These are phyloP conservation scores for Diutina catenulata DNA, from an alignment of 1,139 yeast genomes.

Conservation along the genomic window DNA sequence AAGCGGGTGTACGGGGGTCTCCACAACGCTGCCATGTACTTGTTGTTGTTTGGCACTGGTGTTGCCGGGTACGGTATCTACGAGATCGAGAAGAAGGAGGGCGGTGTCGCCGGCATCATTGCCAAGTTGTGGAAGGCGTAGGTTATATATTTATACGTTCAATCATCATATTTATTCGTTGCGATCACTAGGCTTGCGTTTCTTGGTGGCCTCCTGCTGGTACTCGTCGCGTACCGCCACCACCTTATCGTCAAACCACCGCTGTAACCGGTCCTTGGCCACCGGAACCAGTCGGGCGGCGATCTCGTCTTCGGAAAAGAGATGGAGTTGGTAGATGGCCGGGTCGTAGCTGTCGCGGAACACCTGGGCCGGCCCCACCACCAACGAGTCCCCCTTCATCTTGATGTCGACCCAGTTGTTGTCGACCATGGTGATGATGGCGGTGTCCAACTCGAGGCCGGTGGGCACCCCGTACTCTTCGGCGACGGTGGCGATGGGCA, in stretches of 20 bases:
- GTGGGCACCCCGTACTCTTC: constrained; percentile 2
- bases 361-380: background rate
- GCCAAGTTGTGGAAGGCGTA: constrained; percentile 6
- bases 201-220: background rate
- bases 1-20: constrained; percentile 54
- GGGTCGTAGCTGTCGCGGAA: background rate
- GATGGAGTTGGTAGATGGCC: background rate
- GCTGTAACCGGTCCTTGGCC: background rate
- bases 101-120: constrained; percentile 13
- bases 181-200: background rate
- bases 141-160: constrained; percentile 1
- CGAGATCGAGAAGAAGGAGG: constrained; percentile 51
- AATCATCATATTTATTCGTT: background rate
- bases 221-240: background rate
- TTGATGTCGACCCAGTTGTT: background rate
- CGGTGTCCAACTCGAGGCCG: background rate
- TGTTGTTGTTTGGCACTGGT: constrained; percentile 52
- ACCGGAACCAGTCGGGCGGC: background rate
- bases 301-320: background rate
- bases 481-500: background rate
- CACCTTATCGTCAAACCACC: background rate
- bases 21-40: constrained; percentile 51
- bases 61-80: constrained; percentile 60
- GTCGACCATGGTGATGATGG: constrained; percentile 3
- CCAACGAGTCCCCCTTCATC: background rate